Evolutionary conservation across 345 rosid genomes (phyloP), one percentile per base, ranked within the genome.

Genomic region (Psidium guajava): DNA sequence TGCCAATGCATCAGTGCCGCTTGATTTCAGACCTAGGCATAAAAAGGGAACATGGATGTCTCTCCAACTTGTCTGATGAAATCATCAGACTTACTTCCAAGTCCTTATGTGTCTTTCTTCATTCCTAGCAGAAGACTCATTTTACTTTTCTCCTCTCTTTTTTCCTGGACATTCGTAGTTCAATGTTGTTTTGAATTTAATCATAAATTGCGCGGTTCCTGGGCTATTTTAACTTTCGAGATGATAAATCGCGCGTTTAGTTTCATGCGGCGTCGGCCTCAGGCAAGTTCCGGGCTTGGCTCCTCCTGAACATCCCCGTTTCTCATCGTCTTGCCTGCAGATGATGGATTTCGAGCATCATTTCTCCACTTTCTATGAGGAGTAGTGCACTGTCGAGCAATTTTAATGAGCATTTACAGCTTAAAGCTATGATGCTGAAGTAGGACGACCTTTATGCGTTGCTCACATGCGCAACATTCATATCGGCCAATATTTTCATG

Each of bases 1-100:
- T 88, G 92, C 84, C 84, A 40, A 50, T 9, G 80, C 80, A 36
- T 47, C 44, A 32, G 77, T 18, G 80, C 24, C 54, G 16, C 86
- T 54, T 82, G 47, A 82, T 8, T 54, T 82, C 58, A 1, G 50
- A 20, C 50, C 47, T 36, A 53, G 21, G 47, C 20, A 40, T 54
- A 15, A 82, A 54, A 53, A 54, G 58, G 58, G 42, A 53, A 53
- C n/a, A 32, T 42, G 18, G 32, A 6, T 36, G 47, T 18, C 80
- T 36, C 47, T 69, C 80, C 80, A 69, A 4, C 80, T 36, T 69
- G 75, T 69, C 47, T 24, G 83, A 16, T 81, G 40, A 49, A 81
- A 81, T 81, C 83, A 81, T 81, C 83, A 49, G 18, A 13, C 20
- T 49, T 14, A 49, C 55, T 47, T 27, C 47, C 52, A 24, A 25